A percentile compares a stretch with the other conserved stretches of the same genome.
These are phyloP conservation scores for Galerina sulciceps DNA, from an alignment of 768 basidiomycete genomes.

Conservation along the genomic window DNA sequence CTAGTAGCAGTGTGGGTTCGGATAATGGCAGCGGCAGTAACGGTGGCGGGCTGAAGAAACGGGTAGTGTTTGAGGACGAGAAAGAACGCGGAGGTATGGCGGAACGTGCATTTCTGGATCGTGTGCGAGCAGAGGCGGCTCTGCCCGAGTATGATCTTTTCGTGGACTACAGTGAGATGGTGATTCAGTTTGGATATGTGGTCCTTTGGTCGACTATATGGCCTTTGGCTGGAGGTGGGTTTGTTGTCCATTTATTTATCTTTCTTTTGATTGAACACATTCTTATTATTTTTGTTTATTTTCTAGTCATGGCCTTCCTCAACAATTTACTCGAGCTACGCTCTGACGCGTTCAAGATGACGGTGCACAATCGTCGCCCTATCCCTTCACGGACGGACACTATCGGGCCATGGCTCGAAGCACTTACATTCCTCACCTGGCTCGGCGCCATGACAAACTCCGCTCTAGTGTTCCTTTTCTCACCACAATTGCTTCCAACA, in stretches of 20 bases:
- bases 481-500: slow-evolving; percentile 19
- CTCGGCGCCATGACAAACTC: slow-evolving; percentile 86
- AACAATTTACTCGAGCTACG: slow-evolving; percentile 94
- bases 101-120: slow-evolving; percentile 81
- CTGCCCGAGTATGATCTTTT: slow-evolving; percentile 84
- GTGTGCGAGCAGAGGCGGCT: slow-evolving; percentile 75
- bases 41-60: slow-evolving; percentile 52
- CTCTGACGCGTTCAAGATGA: slow-evolving; percentile 95
- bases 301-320: slow-evolving; percentile 74
- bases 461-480: slow-evolving; percentile 62
- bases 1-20: not conserved
- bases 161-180: slow-evolving; percentile 95
- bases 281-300: not conserved
- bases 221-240: slow-evolving; percentile 82
- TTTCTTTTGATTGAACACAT: not conserved
- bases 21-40: not conserved
- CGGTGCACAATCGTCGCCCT: slow-evolving; percentile 81
- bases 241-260: too few relatives aligned
- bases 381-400: slow-evolving; percentile 87
- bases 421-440: slow-evolving; percentile 88
- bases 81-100: slow-evolving; percentile 56
- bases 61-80: slow-evolving; percentile 76
- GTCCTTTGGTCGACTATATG: slow-evolving; percentile 93
- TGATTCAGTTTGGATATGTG: slow-evolving; percentile 92
- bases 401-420: slow-evolving; percentile 94